These are phyloP conservation scores for Neurospora africana DNA, from an alignment of 495 filamentous ascomycete species.

Conservation along the genomic window DNA sequence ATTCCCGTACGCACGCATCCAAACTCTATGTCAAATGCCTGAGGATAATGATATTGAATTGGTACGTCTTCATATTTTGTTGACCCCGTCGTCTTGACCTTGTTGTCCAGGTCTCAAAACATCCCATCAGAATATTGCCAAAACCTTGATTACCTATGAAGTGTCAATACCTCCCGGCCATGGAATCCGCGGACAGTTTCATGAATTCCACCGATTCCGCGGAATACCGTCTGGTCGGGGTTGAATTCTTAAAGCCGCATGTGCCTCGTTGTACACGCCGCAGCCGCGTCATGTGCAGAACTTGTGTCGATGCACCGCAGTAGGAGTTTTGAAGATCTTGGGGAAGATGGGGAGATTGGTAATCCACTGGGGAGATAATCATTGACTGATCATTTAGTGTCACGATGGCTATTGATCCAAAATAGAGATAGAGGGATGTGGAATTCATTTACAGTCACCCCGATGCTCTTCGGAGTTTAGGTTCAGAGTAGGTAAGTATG, in stretches of 20 bases:
- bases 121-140: background rate
- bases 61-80: too few species aligned
- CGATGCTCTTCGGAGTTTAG: background rate
- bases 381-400: background rate
- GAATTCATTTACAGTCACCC: background rate
- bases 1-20: background rate
- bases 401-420: too few species aligned
- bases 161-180: background rate
- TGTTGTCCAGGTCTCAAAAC: background rate
- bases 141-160: background rate
- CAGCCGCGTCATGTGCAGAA: background rate
- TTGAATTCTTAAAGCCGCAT: background rate
- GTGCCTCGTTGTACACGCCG: background rate
- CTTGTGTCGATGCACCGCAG: background rate
- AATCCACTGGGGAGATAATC: background rate
- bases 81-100: too few species aligned
- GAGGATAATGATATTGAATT: background rate
- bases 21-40: background rate
- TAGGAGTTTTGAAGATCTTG: background rate
- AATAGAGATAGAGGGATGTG: background rate
- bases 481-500: background rate
- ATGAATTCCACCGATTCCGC: background rate
- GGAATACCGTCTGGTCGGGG: background rate
- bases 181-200: background rate
- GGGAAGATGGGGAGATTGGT: background rate